phyloP scores from a whole-genome alignment of 768 basidiomycete genomes.

The Calocera cornea region DNA sequence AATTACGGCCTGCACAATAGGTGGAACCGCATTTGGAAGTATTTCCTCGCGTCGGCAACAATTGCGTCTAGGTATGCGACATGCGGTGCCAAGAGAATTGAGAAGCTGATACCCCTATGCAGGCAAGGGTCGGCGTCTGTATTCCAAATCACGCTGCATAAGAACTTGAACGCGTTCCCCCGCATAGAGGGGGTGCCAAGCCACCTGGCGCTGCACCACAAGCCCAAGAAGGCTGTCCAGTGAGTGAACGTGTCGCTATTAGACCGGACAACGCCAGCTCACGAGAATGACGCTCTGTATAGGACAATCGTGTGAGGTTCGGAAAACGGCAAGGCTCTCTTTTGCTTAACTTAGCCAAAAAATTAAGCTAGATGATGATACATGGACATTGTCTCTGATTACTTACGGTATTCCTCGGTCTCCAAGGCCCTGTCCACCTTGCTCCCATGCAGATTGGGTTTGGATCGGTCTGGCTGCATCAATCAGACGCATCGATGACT shows the following conservation, averaged over 20 bases:
- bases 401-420: not conserved
- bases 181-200: conserved; percentile 72
- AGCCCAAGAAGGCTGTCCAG: conserved; percentile 7
- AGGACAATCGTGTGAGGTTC: not conserved
- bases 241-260: not conserved
- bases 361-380: not conserved
- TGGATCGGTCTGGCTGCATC: not conserved
- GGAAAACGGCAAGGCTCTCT: not conserved
- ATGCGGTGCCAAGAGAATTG: not conserved
- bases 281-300: too few species aligned
- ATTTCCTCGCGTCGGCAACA: conserved; percentile 88
- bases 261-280: not conserved
- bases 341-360: not conserved
- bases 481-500: not conserved
- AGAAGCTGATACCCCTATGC: not conserved
- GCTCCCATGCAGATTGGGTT: not conserved
- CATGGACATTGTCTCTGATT: not conserved
- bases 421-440: too few species aligned
- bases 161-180: conserved; percentile 93
- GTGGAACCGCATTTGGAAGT: conserved; percentile 93
- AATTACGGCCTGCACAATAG: conserved; percentile 14
- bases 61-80: conserved; percentile 56
- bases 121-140: conserved; percentile 83
- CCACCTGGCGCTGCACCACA: conserved; percentile 32
- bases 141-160: conserved; percentile 96